phyloP scores from a whole-genome alignment of 345 rosid genomes.

The Eucalyptus guilfoylei region DNA sequence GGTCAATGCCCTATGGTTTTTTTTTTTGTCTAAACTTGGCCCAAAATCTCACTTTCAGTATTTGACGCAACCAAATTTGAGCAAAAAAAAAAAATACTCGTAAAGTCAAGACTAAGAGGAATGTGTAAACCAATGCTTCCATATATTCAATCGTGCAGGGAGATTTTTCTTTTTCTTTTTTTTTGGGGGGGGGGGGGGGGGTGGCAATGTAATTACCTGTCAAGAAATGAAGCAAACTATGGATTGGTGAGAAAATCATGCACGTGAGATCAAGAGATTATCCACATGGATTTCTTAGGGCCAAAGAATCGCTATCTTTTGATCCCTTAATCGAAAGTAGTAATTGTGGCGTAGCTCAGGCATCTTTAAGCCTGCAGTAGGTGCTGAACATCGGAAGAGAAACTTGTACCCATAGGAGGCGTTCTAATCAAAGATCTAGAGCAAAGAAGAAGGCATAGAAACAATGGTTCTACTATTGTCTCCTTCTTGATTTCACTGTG shows the following conservation, averaged over 20 bases:
- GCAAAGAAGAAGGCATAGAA: not conserved
- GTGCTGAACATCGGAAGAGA: not conserved
- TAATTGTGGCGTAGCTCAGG: not conserved
- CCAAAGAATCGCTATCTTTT: not conserved
- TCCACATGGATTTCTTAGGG: not conserved
- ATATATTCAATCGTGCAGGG: no score
- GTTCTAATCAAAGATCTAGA: not conserved
- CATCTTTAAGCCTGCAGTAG: not conserved
- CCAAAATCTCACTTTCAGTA: not conserved
- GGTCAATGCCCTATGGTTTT: not conserved
- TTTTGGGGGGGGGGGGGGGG: no score
- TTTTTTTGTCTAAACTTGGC: not conserved
- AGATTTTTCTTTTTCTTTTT: no score
- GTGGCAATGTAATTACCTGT: not conserved
- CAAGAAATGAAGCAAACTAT: not conserved
- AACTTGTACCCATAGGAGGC: not conserved
- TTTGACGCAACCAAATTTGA: not conserved
- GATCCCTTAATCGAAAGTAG: not conserved
- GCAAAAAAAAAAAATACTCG: no score
- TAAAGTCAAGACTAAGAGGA: no score
- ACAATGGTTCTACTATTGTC: not conserved
- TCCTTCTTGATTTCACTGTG: not conserved
- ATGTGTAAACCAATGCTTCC: no score
- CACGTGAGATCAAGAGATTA: not conserved
- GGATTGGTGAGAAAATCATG: not conserved